These are phyloP conservation scores for Eimeria praecox DNA, from an alignment of 169 alveolate species.

Conservation along the genomic window DNA sequence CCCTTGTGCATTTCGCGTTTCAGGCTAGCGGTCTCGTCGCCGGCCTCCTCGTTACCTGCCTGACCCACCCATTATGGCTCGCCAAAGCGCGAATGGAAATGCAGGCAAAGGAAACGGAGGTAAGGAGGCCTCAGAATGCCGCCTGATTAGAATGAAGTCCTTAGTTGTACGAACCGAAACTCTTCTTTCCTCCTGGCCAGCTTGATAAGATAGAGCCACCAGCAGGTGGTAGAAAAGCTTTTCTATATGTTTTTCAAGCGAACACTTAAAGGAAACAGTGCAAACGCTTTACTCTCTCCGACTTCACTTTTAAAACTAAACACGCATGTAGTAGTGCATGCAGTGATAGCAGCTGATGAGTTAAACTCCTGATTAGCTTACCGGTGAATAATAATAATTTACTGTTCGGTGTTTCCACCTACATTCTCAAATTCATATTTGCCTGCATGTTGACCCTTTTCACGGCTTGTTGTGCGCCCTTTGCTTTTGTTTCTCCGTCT, in stretches of 20 bases:
- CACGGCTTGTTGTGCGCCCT: background rate
- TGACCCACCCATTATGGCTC: slow-evolving; percentile 82
- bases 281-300: background rate
- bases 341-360: background rate
- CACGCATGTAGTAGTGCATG: background rate
- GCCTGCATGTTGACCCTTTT: background rate
- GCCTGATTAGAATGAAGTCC: background rate
- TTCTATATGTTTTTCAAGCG: background rate
- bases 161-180: background rate
- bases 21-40: slow-evolving; percentile 82
- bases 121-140: background rate
- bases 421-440: background rate
- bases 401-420: background rate
- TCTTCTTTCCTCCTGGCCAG: background rate
- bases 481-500: background rate
- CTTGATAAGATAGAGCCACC: background rate
- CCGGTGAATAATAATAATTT: background rate
- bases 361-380: background rate
- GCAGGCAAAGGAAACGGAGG: slow-evolving; percentile 81
- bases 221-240: background rate
- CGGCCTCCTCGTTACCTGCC: slow-evolving; percentile 63
- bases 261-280: background rate
- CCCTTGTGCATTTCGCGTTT: background rate
- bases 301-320: background rate
- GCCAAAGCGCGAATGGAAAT: slow-evolving; percentile 83